Evolutionary conservation across 2,329 filamentous ascomycete genomes (phyloP).

Genomic region (Xylariales sp.): DNA sequence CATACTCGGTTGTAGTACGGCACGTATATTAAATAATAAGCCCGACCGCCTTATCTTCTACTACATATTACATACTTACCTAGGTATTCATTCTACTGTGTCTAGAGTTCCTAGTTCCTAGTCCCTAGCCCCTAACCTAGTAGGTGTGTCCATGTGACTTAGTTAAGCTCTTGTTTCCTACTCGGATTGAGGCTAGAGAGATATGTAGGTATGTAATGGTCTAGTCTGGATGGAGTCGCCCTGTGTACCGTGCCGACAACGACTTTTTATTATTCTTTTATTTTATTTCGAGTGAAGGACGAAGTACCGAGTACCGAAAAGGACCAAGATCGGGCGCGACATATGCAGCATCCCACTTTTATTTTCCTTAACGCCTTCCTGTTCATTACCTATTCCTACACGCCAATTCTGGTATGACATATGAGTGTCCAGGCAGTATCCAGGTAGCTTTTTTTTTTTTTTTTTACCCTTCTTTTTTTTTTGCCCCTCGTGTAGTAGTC

Average conservation of each 20-base stretch:
- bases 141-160: background rate
- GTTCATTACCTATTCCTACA: constrained; percentile 29
- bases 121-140: background rate
- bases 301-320: constrained; percentile 30
- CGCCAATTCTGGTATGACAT: constrained; percentile 18
- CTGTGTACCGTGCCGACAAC: background rate
- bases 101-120: no score
- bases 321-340: constrained; percentile 34
- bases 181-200: constrained; percentile 18
- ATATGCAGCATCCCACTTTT: constrained; percentile 36
- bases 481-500: constrained; percentile 16
- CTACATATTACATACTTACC: background rate
- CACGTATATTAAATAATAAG: background rate
- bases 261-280: background rate
- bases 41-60: no score
- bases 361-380: constrained; percentile 31
- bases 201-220: background rate
- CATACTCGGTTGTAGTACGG: background rate
- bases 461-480: constrained; percentile 18
- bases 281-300: background rate
- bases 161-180: constrained; percentile 18
- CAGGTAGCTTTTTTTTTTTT: background rate
- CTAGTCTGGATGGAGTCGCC: background rate
- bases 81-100: no score
- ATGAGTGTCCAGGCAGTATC: background rate